phyloP scores from a whole-genome alignment of 345 rosid species.

The Aquilaria malaccensis region DNA sequence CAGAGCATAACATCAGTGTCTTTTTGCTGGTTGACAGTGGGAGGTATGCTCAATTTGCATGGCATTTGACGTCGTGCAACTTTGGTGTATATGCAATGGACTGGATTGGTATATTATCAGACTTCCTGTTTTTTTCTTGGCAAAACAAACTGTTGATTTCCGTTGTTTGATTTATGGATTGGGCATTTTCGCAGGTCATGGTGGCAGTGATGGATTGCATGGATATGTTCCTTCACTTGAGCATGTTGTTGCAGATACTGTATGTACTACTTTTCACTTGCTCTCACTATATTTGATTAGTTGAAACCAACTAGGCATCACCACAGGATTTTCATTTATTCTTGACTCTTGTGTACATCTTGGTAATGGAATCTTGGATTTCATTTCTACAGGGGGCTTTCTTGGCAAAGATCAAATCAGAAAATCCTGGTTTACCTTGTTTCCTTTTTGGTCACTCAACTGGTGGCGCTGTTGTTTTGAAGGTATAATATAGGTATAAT shows the following conservation, averaged over 20 bases:
- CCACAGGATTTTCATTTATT: too few relatives aligned
- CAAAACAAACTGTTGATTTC: not conserved
- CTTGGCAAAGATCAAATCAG: conserved; percentile 72
- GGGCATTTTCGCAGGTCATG: conserved; percentile 57
- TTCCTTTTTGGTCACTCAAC: conserved; percentile 98
- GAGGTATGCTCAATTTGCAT: conserved; percentile 86
- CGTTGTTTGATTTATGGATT: conserved; percentile 3
- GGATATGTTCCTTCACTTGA: conserved; percentile 99
- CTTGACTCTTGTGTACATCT: not conserved
- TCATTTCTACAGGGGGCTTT: conserved; percentile 54
- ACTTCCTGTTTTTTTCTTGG: conserved; percentile 1
- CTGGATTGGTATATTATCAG: conserved; percentile 61
- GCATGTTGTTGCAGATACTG: conserved; percentile 84
- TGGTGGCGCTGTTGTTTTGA: conserved; percentile 96
- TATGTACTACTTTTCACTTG: conserved; percentile 23
- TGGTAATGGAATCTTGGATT: not conserved
- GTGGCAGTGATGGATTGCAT: conserved; percentile 99
- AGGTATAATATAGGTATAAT: conserved; percentile 61
- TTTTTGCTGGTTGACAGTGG: conserved; percentile 42
- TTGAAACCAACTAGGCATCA: not conserved
- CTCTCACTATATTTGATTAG: not conserved
- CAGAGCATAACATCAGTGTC: not conserved
- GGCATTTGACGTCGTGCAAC: conserved; percentile 58
- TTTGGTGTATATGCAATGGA: conserved; percentile 94
- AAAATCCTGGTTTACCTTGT: conserved; percentile 82